Conservation (phyloP, 441 rosid species). For the Populus hybrid region DNA sequence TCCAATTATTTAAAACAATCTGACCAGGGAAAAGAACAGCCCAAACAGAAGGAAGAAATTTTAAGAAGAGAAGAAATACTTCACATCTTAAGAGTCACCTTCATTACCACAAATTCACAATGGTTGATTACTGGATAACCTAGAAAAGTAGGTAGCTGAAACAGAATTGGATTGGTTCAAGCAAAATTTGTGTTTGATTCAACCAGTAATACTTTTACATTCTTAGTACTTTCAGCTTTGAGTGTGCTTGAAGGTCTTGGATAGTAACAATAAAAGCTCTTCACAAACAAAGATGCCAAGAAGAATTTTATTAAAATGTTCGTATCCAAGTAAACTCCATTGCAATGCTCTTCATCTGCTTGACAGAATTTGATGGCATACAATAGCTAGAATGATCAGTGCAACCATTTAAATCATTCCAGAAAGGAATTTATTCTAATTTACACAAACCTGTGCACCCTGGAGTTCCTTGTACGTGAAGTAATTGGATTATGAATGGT, state of each 20-base stretch:
- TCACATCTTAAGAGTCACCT: too few relatives aligned
- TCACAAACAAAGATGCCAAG: neutral
- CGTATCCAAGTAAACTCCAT: neutral
- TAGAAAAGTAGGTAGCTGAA: too few relatives aligned
- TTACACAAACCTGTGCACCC: constrained; percentile 54
- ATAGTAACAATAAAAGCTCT: neutral
- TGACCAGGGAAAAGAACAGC: too few relatives aligned
- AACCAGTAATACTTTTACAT: too few relatives aligned
- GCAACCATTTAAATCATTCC: neutral
- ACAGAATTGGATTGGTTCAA: too few relatives aligned
- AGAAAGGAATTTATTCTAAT: neutral
- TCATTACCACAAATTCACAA: too few relatives aligned
- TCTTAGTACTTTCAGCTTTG: neutral
- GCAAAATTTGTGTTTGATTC: too few relatives aligned
- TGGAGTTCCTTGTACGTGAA: constrained; percentile 47
- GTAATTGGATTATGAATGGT: constrained; percentile 73
- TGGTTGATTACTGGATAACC: too few relatives aligned
- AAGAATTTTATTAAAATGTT: neutral
- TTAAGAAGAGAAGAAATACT: too few relatives aligned
- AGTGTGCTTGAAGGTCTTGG: neutral
- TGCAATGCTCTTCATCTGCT: neutral
- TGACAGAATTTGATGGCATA: neutral
- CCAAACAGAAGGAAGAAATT: too few relatives aligned
- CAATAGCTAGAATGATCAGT: neutral
- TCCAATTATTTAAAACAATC: too few relatives aligned